A percentile compares a stretch with the other conserved stretches of the same genome.
These are phyloP conservation scores for Potentilla sterilis DNA, from an alignment of 306 rosid species.

Conservation along the genomic window DNA sequence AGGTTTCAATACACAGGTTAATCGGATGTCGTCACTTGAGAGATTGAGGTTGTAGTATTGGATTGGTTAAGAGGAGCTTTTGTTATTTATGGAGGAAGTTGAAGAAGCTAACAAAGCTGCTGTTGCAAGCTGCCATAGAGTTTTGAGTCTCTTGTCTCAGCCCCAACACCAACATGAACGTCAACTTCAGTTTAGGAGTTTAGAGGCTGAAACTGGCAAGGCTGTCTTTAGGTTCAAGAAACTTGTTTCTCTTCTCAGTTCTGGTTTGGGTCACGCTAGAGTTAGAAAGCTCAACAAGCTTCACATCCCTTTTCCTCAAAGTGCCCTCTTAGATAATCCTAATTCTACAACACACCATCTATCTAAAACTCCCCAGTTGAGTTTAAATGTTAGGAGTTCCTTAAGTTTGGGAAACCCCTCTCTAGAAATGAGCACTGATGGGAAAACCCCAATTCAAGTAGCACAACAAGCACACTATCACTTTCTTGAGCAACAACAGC, in stretches of 20 bases:
- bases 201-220: slow-evolving; percentile 75
- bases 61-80: slow-evolving; percentile 1
- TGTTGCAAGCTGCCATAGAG: slow-evolving; percentile 79
- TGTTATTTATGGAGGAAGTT: slow-evolving; percentile 60
- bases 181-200: slow-evolving; percentile 44
- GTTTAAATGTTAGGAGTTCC: slow-evolving; percentile 40
- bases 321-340: slow-evolving; percentile 66
- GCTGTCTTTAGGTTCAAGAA: slow-evolving; percentile 82
- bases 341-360: slow-evolving; percentile 41
- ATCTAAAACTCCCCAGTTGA: slow-evolving; percentile 37
- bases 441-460: slow-evolving; percentile 65
- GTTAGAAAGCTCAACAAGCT: too few species aligned
- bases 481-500: slow-evolving; percentile 64
- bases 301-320: slow-evolving; percentile 55
- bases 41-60: too few species aligned
- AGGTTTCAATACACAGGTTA: too few species aligned
- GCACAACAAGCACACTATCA: slow-evolving; percentile 55
- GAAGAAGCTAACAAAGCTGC: slow-evolving; percentile 84
- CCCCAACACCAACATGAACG: slow-evolving; percentile 44
- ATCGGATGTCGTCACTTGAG: too few species aligned
- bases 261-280: slow-evolving; percentile 82
- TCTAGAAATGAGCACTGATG: slow-evolving; percentile 64
- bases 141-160: slow-evolving; percentile 58
- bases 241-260: slow-evolving; percentile 74
- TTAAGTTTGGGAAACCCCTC: slow-evolving; percentile 56